Evolutionary conservation across 1,139 yeast genomes (phyloP).

Genomic region (Tardiomyces digboiensis): DNA sequence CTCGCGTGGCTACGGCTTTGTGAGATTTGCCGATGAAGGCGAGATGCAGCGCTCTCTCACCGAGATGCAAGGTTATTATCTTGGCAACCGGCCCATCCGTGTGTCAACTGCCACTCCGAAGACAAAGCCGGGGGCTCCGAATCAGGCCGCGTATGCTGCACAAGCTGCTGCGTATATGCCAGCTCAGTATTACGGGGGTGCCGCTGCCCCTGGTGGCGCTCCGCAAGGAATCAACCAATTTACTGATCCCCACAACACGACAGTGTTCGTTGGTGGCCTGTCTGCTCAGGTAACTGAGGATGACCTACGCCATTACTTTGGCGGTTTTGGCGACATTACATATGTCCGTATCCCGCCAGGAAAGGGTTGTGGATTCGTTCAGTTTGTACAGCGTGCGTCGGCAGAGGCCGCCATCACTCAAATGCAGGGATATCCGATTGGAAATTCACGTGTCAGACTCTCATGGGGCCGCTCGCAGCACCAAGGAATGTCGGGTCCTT

Average conservation of each 20-base stretch:
- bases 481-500: conserved; percentile 7
- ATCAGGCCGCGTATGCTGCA: conserved; percentile 6
- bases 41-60: conserved; percentile 66
- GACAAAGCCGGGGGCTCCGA: conserved; percentile 26
- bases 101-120: conserved; percentile 70
- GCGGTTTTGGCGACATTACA: conserved; percentile 76
- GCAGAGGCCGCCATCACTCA: conserved; percentile 87
- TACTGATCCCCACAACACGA: conserved; percentile 76
- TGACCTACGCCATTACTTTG: conserved; percentile 62
- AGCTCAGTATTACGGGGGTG: not conserved
- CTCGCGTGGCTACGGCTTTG: conserved; percentile 88
- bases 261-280: conserved; percentile 92
- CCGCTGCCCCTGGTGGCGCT: conserved; percentile 1
- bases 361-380: conserved; percentile 91
- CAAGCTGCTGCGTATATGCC: conserved; percentile 6
- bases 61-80: conserved; percentile 74
- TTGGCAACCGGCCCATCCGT: conserved; percentile 69
- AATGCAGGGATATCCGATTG: conserved; percentile 90
- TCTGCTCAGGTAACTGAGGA: conserved; percentile 69
- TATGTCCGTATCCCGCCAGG: conserved; percentile 88
- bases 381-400: conserved; percentile 64
- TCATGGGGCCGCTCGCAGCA: conserved; percentile 74
- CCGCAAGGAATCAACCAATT: conserved; percentile 38
- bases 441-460: conserved; percentile 73
- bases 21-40: conserved; percentile 64